phyloP scores from a whole-genome alignment of 179 eudicot genomes.

The Carnegiea gigantea region DNA sequence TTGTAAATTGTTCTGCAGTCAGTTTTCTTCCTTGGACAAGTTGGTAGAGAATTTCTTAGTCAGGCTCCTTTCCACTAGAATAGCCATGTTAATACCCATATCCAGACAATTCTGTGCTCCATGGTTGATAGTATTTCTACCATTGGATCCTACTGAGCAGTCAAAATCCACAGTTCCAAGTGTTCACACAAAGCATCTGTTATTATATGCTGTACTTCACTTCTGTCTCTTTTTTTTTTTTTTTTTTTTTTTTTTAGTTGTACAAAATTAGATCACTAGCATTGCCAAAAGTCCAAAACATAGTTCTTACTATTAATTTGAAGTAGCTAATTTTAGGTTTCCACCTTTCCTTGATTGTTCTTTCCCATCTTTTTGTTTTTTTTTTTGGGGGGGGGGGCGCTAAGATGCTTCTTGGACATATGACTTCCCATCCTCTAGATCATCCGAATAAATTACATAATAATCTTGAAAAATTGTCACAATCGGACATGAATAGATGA shows the following conservation, averaged over 20 bases:
- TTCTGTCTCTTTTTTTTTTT: not conserved
- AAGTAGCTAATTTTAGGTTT: not conserved
- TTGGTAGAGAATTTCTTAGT: not conserved
- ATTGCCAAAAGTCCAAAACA: not conserved
- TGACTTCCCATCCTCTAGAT: conserved; percentile 3
- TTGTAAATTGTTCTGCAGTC: not conserved
- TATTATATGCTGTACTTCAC: not conserved
- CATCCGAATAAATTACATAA: not conserved
- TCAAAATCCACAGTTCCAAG: not conserved
- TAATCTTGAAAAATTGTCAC: not conserved
- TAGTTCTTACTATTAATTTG: not conserved
- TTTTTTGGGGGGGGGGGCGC: not conserved
- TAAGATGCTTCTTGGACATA: not conserved
- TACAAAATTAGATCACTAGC: too few species aligned
- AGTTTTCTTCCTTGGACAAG: not conserved
- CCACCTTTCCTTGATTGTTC: not conserved
- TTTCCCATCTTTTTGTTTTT: not conserved
- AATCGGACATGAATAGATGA: not conserved
- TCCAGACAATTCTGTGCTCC: not conserved
- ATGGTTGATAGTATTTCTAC: not conserved
- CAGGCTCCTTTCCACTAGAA: not conserved
- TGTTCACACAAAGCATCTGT: not conserved
- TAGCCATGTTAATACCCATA: not conserved
- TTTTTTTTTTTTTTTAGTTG: not conserved
- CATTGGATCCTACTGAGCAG: not conserved